Evolutionary conservation across 805 yeast species (phyloP).

Genomic region (Henningerozyma blattae): DNA sequence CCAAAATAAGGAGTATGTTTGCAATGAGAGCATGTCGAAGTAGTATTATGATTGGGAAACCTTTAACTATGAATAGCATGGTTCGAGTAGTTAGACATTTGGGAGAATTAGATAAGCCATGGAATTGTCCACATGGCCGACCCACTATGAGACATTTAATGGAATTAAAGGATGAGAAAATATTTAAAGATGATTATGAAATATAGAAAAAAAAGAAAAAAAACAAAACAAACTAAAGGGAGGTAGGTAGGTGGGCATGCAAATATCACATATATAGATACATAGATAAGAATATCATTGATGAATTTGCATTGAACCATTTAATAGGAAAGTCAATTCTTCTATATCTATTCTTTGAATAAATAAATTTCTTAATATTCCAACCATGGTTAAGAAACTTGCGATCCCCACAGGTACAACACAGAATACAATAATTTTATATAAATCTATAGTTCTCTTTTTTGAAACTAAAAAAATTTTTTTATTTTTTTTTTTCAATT

Average conservation of each 20-base stretch:
- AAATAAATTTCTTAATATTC: constrained; percentile 60
- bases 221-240: too few species aligned
- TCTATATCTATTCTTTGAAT: constrained; percentile 58
- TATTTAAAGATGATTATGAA: constrained; percentile 35
- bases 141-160: constrained; percentile 91
- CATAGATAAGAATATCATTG: too few species aligned
- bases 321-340: constrained; percentile 11
- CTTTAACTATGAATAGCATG: constrained; percentile 53
- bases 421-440: constrained; percentile 86
- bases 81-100: constrained; percentile 51
- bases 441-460: constrained; percentile 65
- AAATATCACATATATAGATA: too few species aligned
- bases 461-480: constrained; percentile 8
- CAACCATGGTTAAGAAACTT: constrained; percentile 84
- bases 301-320: too few species aligned
- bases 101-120: constrained; percentile 73
- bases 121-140: constrained; percentile 97
- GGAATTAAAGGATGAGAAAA: constrained; percentile 38
- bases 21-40: constrained; percentile 94
- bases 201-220: too few species aligned
- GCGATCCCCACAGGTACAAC: constrained; percentile 98
- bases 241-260: too few species aligned
- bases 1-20: constrained; percentile 71
- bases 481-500: constrained; percentile 20
- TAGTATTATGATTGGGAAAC: constrained; percentile 87